Evolutionary conservation across 2,329 filamentous ascomycete species (phyloP).

Genomic region (Colletotrichum plurivorum): DNA sequence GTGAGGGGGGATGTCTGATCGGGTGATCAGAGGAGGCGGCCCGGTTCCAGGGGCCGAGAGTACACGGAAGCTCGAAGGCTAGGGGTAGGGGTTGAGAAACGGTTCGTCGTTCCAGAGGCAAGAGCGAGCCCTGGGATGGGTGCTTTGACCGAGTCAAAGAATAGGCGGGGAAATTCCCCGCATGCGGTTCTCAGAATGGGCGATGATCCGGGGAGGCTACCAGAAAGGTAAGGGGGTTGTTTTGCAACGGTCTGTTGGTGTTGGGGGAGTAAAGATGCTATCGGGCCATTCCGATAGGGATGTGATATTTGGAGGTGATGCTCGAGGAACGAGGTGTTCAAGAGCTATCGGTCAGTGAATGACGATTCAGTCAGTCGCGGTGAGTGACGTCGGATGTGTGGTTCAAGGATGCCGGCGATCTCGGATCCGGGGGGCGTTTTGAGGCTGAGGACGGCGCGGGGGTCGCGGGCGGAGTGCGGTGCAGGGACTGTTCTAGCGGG

Average conservation of each 20-base stretch:
- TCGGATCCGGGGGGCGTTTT: conserved; percentile 15
- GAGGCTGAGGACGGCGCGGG: conserved; percentile 26
- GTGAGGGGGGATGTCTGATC: conserved; percentile 8
- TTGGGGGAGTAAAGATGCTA: conserved; percentile 35
- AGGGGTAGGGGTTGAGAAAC: background rate
- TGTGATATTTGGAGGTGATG: background rate
- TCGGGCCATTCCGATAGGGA: conserved; percentile 37
- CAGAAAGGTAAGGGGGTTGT: conserved; percentile 40
- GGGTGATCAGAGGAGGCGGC: conserved; percentile 17
- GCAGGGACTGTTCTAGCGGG: conserved; percentile 1
- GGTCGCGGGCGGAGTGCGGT: conserved; percentile 7
- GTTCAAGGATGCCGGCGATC: background rate
- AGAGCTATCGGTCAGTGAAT: background rate
- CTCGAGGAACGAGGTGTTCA: background rate
- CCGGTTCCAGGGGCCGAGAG: conserved; percentile 16
- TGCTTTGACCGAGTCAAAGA: conserved; percentile 43
- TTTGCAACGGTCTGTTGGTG: conserved; percentile 15
- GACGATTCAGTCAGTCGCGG: background rate
- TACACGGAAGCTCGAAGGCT: background rate
- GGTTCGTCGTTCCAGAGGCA: conserved; percentile 14
- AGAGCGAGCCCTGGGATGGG: conserved; percentile 37
- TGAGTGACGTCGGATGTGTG: background rate
- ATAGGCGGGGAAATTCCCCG: conserved; percentile 43
- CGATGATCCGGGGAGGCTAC: conserved; percentile 37
- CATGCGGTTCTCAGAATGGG: conserved; percentile 41